Conservation (phyloP, 106 monocot species). For the Cymbidium sinense region DNA sequence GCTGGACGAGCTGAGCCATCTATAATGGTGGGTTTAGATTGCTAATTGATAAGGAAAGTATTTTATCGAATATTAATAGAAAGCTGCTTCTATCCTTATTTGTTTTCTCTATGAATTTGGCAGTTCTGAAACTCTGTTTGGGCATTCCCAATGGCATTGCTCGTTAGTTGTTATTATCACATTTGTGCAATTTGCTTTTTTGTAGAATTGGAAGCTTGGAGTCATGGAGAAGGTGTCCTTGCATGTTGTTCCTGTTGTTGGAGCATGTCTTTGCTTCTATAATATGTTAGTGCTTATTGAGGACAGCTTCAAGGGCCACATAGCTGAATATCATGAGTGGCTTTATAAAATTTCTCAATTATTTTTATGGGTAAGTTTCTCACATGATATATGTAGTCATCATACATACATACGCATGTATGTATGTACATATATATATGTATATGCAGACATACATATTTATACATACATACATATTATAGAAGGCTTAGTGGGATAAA, state of each 20-base stretch:
- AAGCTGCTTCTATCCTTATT: background rate
- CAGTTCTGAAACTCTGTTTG: background rate
- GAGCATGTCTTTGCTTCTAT: conserved; percentile 44
- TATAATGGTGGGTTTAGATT: background rate
- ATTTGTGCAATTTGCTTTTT: background rate
- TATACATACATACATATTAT: no score
- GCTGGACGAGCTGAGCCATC: background rate
- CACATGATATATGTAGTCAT: background rate
- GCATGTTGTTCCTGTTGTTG: conserved; percentile 36
- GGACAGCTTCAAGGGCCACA: conserved; percentile 23
- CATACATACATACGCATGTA: no score
- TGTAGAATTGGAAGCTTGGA: conserved; percentile 3
- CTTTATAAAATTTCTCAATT: conserved; percentile 53
- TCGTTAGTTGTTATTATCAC: background rate
- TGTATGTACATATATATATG: background rate
- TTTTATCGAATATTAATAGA: background rate
- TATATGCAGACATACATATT: background rate
- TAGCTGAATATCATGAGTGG: conserved; percentile 46
- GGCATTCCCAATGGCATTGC: background rate
- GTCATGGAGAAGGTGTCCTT: conserved; percentile 38
- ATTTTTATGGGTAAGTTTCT: conserved; percentile 58
- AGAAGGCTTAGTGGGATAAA: no score
- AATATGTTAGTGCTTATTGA: conserved; percentile 38
- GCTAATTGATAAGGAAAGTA: background rate
- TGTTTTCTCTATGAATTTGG: background rate